Base-by-base conservation (phyloP, 2,329 filamentous ascomycete species). In the Botrytis pseudocinerea region DNA sequence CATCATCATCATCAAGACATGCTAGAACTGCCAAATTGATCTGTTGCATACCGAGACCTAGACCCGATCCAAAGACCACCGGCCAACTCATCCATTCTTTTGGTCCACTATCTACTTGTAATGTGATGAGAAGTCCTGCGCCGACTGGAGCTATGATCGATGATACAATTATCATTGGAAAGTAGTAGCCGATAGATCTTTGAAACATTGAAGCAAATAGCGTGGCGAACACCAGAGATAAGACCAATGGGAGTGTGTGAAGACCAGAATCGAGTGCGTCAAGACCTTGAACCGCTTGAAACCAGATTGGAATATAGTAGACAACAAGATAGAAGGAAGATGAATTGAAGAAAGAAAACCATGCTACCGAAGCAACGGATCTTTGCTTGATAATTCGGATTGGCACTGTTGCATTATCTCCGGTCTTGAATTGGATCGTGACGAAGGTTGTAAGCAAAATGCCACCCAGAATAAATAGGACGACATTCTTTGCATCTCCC, bases 231-330 rank as follows among this genome's bases (percentile, higher is more conserved):
- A 81, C 80, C 18, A 82, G 76, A 14, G 78, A 76, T 25, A 82
- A 73, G 57, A 83, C 78, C 28, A 81, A 73, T 2, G 82, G 82
- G 12, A 83, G 74, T 4, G 79, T 81, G 32, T 80, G 70, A 72
- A 83, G 78, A 42, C 82, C 80, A 32, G 81, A 80, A 44, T 79
- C 85, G 83, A 82, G 76, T 18, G 77, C 76, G 4, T 82, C 81
- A 20, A 83, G 80, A 8, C 81, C 81, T 70, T 83, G 82, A 74
- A 85, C 82, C 8, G 83, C 84, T 75, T 87, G 84, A 76, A 86
- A 85, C 81, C 83, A 86, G 70, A 85, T 82, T 51, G 87, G 83
- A 59, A 85, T 81, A 61, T 83, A 83, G 46, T 85, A 84, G 73
- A 82, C 83, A 72, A 90, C 88, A 72, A 89, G 51, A 71, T 80